Percentiles rank a stretch among this genome's conserved stretches.
These are phyloP conservation scores for Metroxylon sagu DNA, from an alignment of 176 grass and related monocot genomes.

Conservation along the genomic window DNA sequence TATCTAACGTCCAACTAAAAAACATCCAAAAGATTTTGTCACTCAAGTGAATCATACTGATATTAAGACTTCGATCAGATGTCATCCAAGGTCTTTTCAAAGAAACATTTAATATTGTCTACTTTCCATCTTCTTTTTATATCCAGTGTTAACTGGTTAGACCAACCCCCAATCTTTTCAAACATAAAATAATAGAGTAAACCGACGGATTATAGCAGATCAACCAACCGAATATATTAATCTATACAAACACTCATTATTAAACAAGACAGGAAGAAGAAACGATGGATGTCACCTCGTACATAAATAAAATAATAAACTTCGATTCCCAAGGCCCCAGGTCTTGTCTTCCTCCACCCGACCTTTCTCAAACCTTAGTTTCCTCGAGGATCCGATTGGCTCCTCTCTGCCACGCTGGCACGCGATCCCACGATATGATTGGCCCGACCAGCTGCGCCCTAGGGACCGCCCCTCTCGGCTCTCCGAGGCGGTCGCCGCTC, in stretches of 20 bases:
- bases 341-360: neutral
- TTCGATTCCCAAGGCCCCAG: constrained; percentile 12
- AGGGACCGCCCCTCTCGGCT: no score
- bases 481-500: no score
- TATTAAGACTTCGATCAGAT: no score
- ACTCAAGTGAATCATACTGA: neutral
- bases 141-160: no score
- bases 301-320: no score
- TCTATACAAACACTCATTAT: neutral
- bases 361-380: constrained; percentile 23
- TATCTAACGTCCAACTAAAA: neutral
- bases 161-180: no score
- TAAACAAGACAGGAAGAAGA: neutral
- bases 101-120: no score
- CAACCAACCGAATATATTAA: constrained; percentile 1
- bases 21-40: neutral
- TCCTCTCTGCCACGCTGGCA: constrained; percentile 25
- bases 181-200: no score
- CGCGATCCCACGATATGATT: constrained; percentile 38
- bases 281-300: no score
- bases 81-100: no score
- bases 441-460: neutral
- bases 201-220: neutral
- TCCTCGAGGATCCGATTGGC: constrained; percentile 36
- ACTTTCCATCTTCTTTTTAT: no score